These are phyloP conservation scores for Aspergillus oerlinghausenensis DNA, from an alignment of 2,329 filamentous ascomycete genomes.

Conservation along the genomic window DNA sequence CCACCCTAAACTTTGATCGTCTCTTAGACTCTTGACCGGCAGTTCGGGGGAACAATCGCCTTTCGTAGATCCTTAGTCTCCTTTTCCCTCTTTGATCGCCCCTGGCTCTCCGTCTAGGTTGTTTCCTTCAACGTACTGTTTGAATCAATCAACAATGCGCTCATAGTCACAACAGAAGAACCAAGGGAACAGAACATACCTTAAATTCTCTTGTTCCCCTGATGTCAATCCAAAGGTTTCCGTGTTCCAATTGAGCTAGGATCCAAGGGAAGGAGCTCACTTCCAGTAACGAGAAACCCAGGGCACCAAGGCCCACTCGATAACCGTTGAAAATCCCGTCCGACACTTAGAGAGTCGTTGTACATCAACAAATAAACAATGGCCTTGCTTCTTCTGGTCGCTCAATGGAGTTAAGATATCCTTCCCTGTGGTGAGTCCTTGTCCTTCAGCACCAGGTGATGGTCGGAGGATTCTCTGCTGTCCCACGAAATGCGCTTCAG, in stretches of 20 bases:
- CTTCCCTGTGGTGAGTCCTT: not conserved
- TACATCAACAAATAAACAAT: not conserved
- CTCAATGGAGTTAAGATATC: not conserved
- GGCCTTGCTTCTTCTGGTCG: not conserved
- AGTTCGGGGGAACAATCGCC: not conserved
- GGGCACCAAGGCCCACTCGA: not conserved
- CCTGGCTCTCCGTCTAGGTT: not conserved
- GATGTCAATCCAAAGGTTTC: slow-evolving; percentile 3
- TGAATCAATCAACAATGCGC: not conserved
- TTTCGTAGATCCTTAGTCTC: not conserved
- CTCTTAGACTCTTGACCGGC: not conserved
- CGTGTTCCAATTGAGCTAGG: not conserved
- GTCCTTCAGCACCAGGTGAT: not conserved
- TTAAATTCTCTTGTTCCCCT: not conserved
- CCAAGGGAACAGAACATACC: not conserved
- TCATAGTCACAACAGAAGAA: not conserved
- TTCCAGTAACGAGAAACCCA: not conserved
- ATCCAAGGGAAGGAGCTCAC: slow-evolving; percentile 2
- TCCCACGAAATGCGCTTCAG: not conserved
- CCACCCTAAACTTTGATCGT: not conserved
- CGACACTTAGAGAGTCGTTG: not conserved
- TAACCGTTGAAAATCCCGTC: not conserved
- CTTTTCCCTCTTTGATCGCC: not conserved
- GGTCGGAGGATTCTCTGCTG: not conserved
- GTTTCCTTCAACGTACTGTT: not conserved